These are phyloP conservation scores for Oemleria cerasiformis DNA, from an alignment of 306 rosid genomes.

Conservation along the genomic window DNA sequence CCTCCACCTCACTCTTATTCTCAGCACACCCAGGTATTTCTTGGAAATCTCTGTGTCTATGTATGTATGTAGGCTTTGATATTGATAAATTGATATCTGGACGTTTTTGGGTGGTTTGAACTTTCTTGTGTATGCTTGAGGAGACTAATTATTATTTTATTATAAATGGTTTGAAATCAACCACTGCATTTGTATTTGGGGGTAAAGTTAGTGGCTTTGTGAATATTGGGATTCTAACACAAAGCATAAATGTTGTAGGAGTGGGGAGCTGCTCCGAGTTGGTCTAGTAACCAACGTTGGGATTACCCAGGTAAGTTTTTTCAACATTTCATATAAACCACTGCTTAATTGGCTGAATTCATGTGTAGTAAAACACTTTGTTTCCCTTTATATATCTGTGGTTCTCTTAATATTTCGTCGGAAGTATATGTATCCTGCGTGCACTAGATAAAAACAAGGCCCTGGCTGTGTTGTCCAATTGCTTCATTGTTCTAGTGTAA, in stretches of 20 bases:
- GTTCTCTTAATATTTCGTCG: background rate
- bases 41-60: background rate
- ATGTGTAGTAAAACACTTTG: background rate
- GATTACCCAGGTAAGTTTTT: constrained; percentile 53
- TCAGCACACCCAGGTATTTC: constrained; percentile 40
- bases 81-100: background rate
- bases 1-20: constrained; percentile 52
- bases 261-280: constrained; percentile 62
- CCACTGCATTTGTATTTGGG: background rate
- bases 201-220: background rate
- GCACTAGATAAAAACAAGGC: background rate
- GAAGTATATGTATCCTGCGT: background rate
- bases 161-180: background rate
- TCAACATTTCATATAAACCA: background rate
- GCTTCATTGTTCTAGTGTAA: background rate
- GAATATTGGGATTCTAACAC: background rate
- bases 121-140: background rate
- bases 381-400: background rate
- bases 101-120: background rate
- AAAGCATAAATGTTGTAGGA: constrained; percentile 43
- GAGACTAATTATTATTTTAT: background rate
- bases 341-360: background rate
- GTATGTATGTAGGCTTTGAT: background rate
- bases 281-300: constrained; percentile 64
- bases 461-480: background rate